A percentile compares a stretch with the other conserved stretches of the same genome.
phyloP scores from a whole-genome alignment of 495 filamentous ascomycete species.

The Xylaria grammica region DNA sequence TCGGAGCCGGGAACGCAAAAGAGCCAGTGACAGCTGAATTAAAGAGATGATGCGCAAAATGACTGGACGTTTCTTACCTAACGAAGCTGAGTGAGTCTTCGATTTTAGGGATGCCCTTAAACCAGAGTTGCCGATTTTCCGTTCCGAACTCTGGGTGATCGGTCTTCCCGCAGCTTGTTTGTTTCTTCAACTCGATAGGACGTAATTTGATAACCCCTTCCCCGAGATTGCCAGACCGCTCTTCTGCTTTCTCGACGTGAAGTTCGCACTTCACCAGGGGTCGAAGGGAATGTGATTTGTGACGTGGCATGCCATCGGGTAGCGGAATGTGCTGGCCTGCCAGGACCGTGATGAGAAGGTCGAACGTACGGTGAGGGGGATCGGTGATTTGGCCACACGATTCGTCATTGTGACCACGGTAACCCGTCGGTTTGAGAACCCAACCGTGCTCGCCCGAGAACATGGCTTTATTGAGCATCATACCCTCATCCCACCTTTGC shows the following conservation, averaged over 20 bases:
- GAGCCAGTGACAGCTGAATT: constrained; percentile 18
- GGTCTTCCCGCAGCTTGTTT: constrained; percentile 40
- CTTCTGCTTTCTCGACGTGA: constrained; percentile 69
- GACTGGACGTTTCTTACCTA: constrained; percentile 43
- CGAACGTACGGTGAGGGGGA: constrained; percentile 34
- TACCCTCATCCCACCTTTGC: constrained; percentile 86
- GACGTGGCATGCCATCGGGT: constrained; percentile 36
- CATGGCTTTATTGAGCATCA: constrained; percentile 96
- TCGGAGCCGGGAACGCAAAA: constrained; percentile 25
- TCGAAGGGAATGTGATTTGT: constrained; percentile 36
- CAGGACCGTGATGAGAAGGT: constrained; percentile 50
- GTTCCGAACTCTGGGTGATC: constrained; percentile 49
- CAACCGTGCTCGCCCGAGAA: constrained; percentile 84
- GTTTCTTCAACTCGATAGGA: constrained; percentile 38
- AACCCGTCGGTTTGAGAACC: constrained; percentile 79
- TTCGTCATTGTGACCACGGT: constrained; percentile 33
- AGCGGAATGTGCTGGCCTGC: constrained; percentile 52
- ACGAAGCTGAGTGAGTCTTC: constrained; percentile 55
- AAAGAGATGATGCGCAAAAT: constrained; percentile 7
- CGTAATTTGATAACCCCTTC: constrained; percentile 24
- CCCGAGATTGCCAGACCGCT: constrained; percentile 26
- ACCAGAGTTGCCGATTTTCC: constrained; percentile 39
- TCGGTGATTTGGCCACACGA: not conserved
- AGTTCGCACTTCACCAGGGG: constrained; percentile 75
- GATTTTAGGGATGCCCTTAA: constrained; percentile 44